Percentiles rank a stretch among this genome's conserved stretches.
These are phyloP conservation scores for Tolypocladium ophioglossoides DNA, from an alignment of 2,329 filamentous ascomycete genomes.

Conservation along the genomic window DNA sequence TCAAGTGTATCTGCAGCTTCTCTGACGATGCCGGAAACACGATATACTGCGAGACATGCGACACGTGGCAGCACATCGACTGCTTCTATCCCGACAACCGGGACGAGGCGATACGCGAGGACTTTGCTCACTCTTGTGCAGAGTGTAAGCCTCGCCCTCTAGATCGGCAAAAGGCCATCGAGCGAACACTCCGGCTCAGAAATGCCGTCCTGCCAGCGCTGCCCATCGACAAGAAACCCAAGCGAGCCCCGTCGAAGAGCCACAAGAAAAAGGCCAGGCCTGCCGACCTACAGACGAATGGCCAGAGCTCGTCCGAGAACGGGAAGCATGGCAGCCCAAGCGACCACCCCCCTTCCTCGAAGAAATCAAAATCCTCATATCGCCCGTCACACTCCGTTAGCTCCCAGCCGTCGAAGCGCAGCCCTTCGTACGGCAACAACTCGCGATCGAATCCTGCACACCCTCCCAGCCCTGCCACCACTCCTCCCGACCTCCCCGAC, in stretches of 20 bases:
- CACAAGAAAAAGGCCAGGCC: slow-evolving; percentile 86
- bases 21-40: slow-evolving; percentile 95
- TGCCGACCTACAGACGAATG: slow-evolving; percentile 54
- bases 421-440: slow-evolving; percentile 57
- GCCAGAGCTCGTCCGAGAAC: slow-evolving; percentile 48
- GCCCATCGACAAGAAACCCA: slow-evolving; percentile 56
- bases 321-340: slow-evolving; percentile 35
- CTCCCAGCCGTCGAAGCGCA: slow-evolving; percentile 55
- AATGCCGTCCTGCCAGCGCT: slow-evolving; percentile 30
- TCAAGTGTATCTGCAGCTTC: slow-evolving; percentile 95
- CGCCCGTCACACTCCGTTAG: slow-evolving; percentile 66
- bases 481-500: slow-evolving; percentile 54
- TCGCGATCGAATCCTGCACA: slow-evolving; percentile 47
- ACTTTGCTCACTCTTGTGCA: slow-evolving; percentile 74
- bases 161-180: slow-evolving; percentile 63
- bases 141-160: slow-evolving; percentile 75
- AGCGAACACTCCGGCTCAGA: slow-evolving; percentile 54
- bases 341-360: slow-evolving; percentile 47
- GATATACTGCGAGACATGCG: slow-evolving; percentile 90
- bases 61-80: slow-evolving; percentile 96
- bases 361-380: slow-evolving; percentile 76
- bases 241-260: slow-evolving; percentile 66
- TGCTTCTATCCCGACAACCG: slow-evolving; percentile 80
- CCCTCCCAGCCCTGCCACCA: slow-evolving; percentile 66
- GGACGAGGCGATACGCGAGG: slow-evolving; percentile 58